Evolutionary conservation across 805 yeast genomes (phyloP).

Genomic region (Maudiozyma bulderi): DNA sequence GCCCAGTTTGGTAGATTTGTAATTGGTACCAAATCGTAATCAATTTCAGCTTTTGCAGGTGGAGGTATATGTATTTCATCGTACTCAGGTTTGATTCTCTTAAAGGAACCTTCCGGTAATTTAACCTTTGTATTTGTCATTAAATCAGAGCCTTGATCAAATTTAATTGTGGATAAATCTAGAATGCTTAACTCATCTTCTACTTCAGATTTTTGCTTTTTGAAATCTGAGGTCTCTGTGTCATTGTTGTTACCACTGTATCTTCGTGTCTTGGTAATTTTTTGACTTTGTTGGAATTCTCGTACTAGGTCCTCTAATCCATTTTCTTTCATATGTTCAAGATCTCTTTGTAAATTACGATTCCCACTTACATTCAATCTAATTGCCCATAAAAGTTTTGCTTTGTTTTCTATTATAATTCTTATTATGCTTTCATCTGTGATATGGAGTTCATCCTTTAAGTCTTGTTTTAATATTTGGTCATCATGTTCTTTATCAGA

Average conservation of each 20-base stretch:
- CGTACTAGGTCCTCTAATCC: constrained; percentile 35
- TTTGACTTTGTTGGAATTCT: constrained; percentile 30
- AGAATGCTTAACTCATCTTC: constrained; percentile 28
- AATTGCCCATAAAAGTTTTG: constrained; percentile 45
- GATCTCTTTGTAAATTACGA: constrained; percentile 29
- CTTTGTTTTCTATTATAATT: constrained; percentile 41
- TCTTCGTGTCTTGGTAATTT: constrained; percentile 4
- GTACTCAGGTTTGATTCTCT: constrained; percentile 59
- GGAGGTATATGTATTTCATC: constrained; percentile 93
- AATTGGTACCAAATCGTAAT: constrained; percentile 42
- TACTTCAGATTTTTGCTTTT: background rate
- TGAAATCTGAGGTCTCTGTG: constrained; percentile 14
- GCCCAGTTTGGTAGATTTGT: constrained; percentile 75
- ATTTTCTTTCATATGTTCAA: constrained; percentile 36
- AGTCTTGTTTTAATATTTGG: constrained; percentile 42
- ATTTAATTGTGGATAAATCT: constrained; percentile 53
- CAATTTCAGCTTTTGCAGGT: constrained; percentile 43
- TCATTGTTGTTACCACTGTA: constrained; percentile 9
- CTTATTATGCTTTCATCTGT: constrained; percentile 44
- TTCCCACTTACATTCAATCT: constrained; percentile 34
- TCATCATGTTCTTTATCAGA: constrained; percentile 22
- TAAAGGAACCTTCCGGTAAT: constrained; percentile 78
- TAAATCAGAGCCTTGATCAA: constrained; percentile 65
- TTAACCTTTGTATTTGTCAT: constrained; percentile 57
- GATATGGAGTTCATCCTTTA: constrained; percentile 43